Evolutionary conservation across 768 basidiomycete species (phyloP).

Genomic region (Coprinellus micaceus): DNA sequence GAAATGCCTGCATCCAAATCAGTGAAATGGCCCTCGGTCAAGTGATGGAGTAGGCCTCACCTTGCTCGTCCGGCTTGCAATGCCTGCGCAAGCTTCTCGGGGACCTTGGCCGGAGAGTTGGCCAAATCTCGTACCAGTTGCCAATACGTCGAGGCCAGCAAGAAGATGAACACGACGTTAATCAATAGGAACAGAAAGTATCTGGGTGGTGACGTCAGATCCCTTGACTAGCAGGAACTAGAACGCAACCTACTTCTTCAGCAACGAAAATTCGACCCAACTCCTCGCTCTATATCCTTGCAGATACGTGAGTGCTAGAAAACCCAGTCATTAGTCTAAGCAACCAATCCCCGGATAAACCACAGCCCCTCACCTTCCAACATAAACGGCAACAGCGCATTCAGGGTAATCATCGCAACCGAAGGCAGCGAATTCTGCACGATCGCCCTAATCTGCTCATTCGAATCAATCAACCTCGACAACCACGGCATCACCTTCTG

Average conservation of each 20-base stretch:
- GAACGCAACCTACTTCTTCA: slow-evolving; percentile 70
- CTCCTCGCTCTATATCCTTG: slow-evolving; percentile 89
- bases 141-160: slow-evolving; percentile 88
- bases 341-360: too few species aligned
- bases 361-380: slow-evolving; percentile 84
- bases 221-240: not conserved
- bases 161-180: slow-evolving; percentile 93
- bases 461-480: slow-evolving; percentile 76
- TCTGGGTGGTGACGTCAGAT: slow-evolving; percentile 39
- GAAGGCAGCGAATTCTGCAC: slow-evolving; percentile 95
- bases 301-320: slow-evolving; percentile 69
- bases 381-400: slow-evolving; percentile 83
- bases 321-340: not conserved
- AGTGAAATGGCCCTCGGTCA: slow-evolving; percentile 13
- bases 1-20: slow-evolving; percentile 53
- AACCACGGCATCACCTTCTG: slow-evolving; percentile 88
- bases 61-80: slow-evolving; percentile 75
- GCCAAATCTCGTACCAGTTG: slow-evolving; percentile 89
- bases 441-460: slow-evolving; percentile 75
- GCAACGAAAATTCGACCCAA: slow-evolving; percentile 87
- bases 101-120: slow-evolving; percentile 89
- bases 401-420: slow-evolving; percentile 85
- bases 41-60: slow-evolving; percentile 24
- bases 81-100: slow-evolving; percentile 85
- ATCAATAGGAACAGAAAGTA: slow-evolving; percentile 91